Conservation (phyloP, 2,329 filamentous ascomycete genomes). For the Arthrobotrys musiformis region DNA sequence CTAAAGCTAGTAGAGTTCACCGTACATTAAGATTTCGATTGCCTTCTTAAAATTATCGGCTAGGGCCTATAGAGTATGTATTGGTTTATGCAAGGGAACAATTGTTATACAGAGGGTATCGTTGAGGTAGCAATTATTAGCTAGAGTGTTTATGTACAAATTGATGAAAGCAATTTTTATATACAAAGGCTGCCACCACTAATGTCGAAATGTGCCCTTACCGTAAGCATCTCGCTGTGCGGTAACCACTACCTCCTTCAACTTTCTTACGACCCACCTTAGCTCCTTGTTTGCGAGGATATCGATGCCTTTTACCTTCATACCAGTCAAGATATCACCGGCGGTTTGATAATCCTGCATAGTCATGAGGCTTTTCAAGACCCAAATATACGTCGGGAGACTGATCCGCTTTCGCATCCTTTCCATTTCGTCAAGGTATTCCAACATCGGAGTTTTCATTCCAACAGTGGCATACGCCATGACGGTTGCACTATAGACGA, state of each 20-base stretch:
- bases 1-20: neutral
- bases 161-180: neutral
- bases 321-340: slow-evolving; percentile 4
- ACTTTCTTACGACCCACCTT: neutral
- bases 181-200: neutral
- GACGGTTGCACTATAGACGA: slow-evolving; percentile 38
- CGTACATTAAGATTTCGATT: neutral
- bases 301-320: slow-evolving; percentile 11
- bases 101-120: neutral
- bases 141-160: neutral
- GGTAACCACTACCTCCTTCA: slow-evolving; percentile 10
- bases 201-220: neutral
- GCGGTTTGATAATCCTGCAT: slow-evolving; percentile 18
- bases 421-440: slow-evolving; percentile 24
- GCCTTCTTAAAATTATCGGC: neutral
- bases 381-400: slow-evolving; percentile 8
- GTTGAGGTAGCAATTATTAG: neutral
- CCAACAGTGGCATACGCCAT: slow-evolving; percentile 25
- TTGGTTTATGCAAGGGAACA: neutral
- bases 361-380: slow-evolving; percentile 18
- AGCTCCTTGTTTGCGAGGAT: slow-evolving; percentile 20
- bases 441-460: slow-evolving; percentile 33
- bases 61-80: neutral
- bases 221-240: neutral
- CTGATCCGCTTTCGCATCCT: slow-evolving; percentile 17